Base-by-base conservation (phyloP, 805 yeast species). In the Suhomyces prunicola region DNA sequence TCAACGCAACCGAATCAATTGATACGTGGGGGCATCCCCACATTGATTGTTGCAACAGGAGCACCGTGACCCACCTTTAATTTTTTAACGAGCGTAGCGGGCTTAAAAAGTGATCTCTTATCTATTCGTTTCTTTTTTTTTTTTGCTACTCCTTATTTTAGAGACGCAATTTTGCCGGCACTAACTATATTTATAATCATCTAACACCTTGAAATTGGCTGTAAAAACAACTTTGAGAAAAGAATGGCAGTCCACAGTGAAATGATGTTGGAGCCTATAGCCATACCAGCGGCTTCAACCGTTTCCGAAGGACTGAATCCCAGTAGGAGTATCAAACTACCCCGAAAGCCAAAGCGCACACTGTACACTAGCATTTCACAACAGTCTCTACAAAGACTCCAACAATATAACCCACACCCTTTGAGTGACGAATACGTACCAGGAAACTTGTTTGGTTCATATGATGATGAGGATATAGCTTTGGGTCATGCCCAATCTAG, bases 361-460 rank as follows among this genome's bases (percentile, higher is more conserved):
- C 47, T 48, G 46, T 48, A 48, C 33, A 48, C 51, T n/a, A 40
- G 22, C 33, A 27, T 48, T 6, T 48, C 27, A 27, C 45, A 42
- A 31, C 53, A 23, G 47, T 24, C 50, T 13, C 8, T 47, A 7
- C 50, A 48, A 22, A 22, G 42, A 42, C 50, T 26, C 46, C 47
- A 27, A 31, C 39, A 36, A 35, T 44, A 51, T 44, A 29, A 27
- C 35, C 24, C 46, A 29, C 47, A 47, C 26, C 46, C 57, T 13
- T 29, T 49, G 17, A 42, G 50, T 48, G 49, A 51, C 47, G 53
- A 51, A 35, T 51, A 51, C 31, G 54, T 51, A 10, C 51, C 51
- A 4, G 27, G 31, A 24, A 31, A 19, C 17, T 12, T 45, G 27
- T 47, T 47, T 15, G 40, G 46, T 5, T 15, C 27, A 24, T 44